Base-by-base conservation (phyloP, 495 filamentous ascomycete genomes). In the Paragyromitra xinjiangensis region DNA sequence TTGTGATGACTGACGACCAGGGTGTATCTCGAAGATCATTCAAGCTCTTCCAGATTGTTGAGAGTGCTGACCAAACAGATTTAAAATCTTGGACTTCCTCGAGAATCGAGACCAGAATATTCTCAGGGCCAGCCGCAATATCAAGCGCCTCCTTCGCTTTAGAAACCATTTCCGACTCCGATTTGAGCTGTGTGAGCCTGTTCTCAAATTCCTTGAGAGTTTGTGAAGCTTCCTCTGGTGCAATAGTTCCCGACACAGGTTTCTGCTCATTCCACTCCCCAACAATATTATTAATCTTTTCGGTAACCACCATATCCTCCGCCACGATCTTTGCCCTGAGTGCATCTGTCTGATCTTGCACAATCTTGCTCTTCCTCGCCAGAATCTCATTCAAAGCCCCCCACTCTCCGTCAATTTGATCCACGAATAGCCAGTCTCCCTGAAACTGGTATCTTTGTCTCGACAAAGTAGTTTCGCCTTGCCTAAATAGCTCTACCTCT, bases 61-160 rank as follows among this genome's bases (percentile, higher is more conserved):
- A 93, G 26, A 99, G 84, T 50, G 92, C 93, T 29, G 93, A 91
- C 95, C 95, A 99, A 14, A 99, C 96, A 11, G 95, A 97, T 86
- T 94, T 95, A 86, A 98, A 99, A 83, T 99, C 95, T 56, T 97
- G 95, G 1, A 99, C 95, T 81, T 99, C 95, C 80, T 99, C 95
- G 8, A 98, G 86, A 39, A 98, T 92, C 14, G 90, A 87, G 7
- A 88, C 87, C 22, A 99, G 88, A 9, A 90, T 89, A 37, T 91
- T 93, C 70, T 97, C 93, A 0, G 91, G 85, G 62, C 88, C 91
- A 2, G 90, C 88, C 9, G 95, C 92, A 64, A 99, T 87, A 83
- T 98, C 94, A 39, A 99, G 88, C 0, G 96, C 96, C 81, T 99
- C 95, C 82, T 97, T 98, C 4, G 96, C 95, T 83, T 93, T 97